Base-by-base conservation (phyloP, 1,284 basidiomycete species). In the Sporisorium iseilematis-ciliati region DNA sequence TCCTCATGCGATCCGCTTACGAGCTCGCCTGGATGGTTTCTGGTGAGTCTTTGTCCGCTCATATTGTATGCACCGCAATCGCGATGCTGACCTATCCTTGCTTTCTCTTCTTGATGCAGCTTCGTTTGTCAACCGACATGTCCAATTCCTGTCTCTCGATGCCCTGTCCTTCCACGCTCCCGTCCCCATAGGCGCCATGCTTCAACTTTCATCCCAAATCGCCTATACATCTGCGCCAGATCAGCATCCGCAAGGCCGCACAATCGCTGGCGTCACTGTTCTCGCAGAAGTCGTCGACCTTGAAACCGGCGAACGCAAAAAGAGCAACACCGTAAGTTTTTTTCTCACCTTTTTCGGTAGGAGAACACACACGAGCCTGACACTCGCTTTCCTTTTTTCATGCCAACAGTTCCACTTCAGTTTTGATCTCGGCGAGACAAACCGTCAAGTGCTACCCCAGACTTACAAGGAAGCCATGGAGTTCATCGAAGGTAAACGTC, bases 71-170 rank as follows among this genome's bases (percentile, higher is more conserved):
- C 18, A 5, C 25, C 25, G 8, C 16, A 23, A 18, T 23, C 25
- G 2, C 25, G 11, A 16, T 23, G 26, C 52, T 59, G 59, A 82
- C 20, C 4, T 21, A 14, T 1, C 7, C 29, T 29, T 25, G 38
- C 4, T 8, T 12, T 46, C 20, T 33, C 6, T 11, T 23, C 42
- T 23, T 18, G 14, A 26, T 12, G 18, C 58, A 69, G 74, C 74
- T 14, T 71, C 68, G 4, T 80, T 86, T 56, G 80, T 81, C 25
- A 76, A 83, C 7, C 69, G 75, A 7, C 80, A 82, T 10, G 85
- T 86, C 16, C 79, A 77, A 16, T 86, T 86, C 65, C 66, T 86
- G 7, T 78, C 86, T 6, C 77, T 86, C 20, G 86, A 86, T 31
- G 75, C 65, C 6, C 69, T 82, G 40, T 67, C 71, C 20, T 82